Base-by-base conservation (phyloP, 2,329 filamentous ascomycete genomes). In the Xylariaceae sp. region DNA sequence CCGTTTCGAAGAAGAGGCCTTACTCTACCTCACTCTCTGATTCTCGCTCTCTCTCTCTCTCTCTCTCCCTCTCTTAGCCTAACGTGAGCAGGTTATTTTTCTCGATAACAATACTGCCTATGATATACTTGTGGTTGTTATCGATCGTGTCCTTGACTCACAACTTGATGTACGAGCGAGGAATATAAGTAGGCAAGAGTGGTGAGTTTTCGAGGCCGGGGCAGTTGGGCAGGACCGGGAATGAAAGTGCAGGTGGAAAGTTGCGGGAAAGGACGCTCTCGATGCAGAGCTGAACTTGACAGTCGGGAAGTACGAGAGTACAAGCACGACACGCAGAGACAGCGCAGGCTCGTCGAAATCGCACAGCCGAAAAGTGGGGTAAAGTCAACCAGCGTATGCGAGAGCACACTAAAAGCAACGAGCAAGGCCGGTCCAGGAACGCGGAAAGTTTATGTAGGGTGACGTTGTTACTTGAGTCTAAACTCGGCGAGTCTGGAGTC, bases 91-190 rank as follows among this genome's bases (percentile, higher is more conserved):
- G 23, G 23, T 30, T 30, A 30, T 30, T 30, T 30, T 30, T 30
- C 23, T 30, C 23, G 5, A 30, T 30, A 30, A 30, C 10, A 2
- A 51, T 53, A 53, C 53, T 50, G 35, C 9, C 37, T 37, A 51
- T 51, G 42, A 56, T 58, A 52, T 52, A 53, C 17, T 23, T 49
- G 47, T 17, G 37, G 37, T 42, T 45, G 53, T 48, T 34, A 30
- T 39, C 44, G 10, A 51, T 35, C 23, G n/a, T 50, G 23, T 30
- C 23, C 23, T 30, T 30, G 23, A 30, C 23, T 30, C 23, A 30
- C 23, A 30, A 30, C 23, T 30, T 30, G 23, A 30, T 5, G 23
- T 30, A 30, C 23, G 23, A 30, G 23, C 23, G 23, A 5, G 23
- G 23, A 30, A 30, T 30, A 30, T 30, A 30, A 30, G 23, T 30